These are phyloP conservation scores for Saprolegnia diclina DNA, from an alignment of 352 stramenopile species.

Conservation along the genomic window DNA sequence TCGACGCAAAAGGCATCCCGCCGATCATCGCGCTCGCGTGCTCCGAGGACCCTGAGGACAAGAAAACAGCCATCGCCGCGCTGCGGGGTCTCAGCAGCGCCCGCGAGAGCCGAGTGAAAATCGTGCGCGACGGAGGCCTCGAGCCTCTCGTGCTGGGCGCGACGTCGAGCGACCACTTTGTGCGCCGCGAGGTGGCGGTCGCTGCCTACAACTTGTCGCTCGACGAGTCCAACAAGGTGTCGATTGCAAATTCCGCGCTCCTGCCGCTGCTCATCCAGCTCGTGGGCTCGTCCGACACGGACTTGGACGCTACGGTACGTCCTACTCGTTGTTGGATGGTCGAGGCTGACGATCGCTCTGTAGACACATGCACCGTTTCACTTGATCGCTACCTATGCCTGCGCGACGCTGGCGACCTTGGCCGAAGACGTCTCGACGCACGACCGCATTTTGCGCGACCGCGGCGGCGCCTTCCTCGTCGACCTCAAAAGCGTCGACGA, in stretches of 20 bases:
- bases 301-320: slow-evolving; percentile 35
- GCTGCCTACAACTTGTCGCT: slow-evolving; percentile 90
- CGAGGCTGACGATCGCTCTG: too few species aligned
- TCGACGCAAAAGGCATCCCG: slow-evolving; percentile 54
- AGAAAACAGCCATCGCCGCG: slow-evolving; percentile 87
- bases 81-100: slow-evolving; percentile 85
- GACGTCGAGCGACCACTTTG: slow-evolving; percentile 53
- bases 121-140: slow-evolving; percentile 87
- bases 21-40: slow-evolving; percentile 94
- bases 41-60: slow-evolving; percentile 83
- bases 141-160: slow-evolving; percentile 83
- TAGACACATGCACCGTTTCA: slow-evolving; percentile 20
- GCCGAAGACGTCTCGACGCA: slow-evolving; percentile 90
- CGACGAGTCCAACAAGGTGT: slow-evolving; percentile 93
- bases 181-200: slow-evolving; percentile 86
- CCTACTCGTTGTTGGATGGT: neutral
- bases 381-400: slow-evolving; percentile 60
- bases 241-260: slow-evolving; percentile 78
- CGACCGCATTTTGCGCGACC: slow-evolving; percentile 55
- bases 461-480: slow-evolving; percentile 72
- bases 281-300: slow-evolving; percentile 70
- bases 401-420: slow-evolving; percentile 87
- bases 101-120: slow-evolving; percentile 72
- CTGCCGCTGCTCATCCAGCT: slow-evolving; percentile 81
- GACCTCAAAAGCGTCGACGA: slow-evolving; percentile 41